Evolutionary conservation across 2,329 filamentous ascomycete genomes (phyloP).

Genomic region (Fusarium sp.): DNA sequence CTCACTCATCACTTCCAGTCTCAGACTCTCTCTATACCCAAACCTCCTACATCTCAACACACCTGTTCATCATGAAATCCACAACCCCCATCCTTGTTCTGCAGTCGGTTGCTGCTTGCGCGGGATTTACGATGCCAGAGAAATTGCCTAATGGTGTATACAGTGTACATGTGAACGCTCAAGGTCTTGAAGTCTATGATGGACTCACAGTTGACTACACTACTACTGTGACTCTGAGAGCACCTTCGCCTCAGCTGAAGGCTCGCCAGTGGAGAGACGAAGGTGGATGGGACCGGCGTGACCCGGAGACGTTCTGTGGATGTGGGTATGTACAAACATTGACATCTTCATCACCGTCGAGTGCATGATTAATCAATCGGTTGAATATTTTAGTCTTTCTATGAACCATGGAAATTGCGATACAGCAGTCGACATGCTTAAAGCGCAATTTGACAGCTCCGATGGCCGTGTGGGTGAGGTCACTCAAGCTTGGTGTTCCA

Average conservation of each 20-base stretch:
- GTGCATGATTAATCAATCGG: neutral
- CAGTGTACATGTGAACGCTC: neutral
- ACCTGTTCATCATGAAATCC: neutral
- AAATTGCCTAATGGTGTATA: neutral
- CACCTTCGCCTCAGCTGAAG: neutral
- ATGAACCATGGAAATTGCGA: neutral
- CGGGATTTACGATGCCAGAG: neutral
- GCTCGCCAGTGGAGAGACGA: neutral
- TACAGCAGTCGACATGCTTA: neutral
- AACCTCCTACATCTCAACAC: neutral
- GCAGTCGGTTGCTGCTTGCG: neutral
- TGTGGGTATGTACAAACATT: neutral
- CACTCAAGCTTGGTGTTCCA: neutral
- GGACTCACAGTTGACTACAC: neutral
- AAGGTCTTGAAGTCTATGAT: neutral
- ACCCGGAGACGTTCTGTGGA: neutral
- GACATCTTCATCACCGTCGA: neutral
- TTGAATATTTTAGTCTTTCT: neutral
- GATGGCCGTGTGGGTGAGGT: neutral
- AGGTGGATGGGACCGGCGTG: neutral
- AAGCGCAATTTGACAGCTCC: neutral
- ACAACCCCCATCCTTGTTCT: neutral
- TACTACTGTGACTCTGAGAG: neutral
- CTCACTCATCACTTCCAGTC: neutral
- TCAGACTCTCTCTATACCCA: neutral